Conservation (phyloP, 1,284 basidiomycete species). For the Binderoboletus segoi region DNA sequence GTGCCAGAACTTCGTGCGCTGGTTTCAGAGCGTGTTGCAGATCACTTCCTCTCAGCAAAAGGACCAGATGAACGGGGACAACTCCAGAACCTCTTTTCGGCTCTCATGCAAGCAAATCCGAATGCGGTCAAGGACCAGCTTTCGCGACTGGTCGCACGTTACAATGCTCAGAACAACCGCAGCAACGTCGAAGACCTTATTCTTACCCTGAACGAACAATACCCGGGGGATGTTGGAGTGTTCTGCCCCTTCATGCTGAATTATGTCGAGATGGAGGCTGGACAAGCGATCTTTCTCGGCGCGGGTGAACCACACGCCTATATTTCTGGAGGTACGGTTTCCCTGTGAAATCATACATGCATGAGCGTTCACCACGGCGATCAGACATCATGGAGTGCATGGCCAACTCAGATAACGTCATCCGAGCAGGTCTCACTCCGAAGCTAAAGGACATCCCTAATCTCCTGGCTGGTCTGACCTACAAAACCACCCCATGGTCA, state of each 20-base stretch:
- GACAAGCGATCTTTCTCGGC: constrained; percentile 92
- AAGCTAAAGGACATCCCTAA: constrained; percentile 94
- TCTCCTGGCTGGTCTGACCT: constrained; percentile 88
- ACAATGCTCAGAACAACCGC: constrained; percentile 50
- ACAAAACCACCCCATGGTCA: constrained; percentile 68
- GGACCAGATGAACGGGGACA: constrained; percentile 50
- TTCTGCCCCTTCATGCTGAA: constrained; percentile 95
- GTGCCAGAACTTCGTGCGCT: constrained; percentile 82
- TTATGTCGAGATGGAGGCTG: constrained; percentile 76
- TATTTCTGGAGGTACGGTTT: constrained; percentile 76
- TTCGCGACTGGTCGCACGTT: constrained; percentile 61
- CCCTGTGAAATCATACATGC: background rate
- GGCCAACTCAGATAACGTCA: constrained; percentile 99
- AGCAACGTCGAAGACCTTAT: constrained; percentile 68
- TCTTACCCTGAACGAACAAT: constrained; percentile 76
- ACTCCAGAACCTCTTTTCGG: constrained; percentile 65
- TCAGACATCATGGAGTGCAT: constrained; percentile 97
- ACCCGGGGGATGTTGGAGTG: constrained; percentile 91
- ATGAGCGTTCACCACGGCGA: constrained; percentile 9
- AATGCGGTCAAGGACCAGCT: constrained; percentile 58
- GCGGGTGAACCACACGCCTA: constrained; percentile 99
- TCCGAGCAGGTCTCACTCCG: constrained; percentile 96
- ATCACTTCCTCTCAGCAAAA: constrained; percentile 51
- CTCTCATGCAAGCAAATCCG: constrained; percentile 78
- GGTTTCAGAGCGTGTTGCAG: constrained; percentile 59